Conservation (phyloP, 1,284 basidiomycete genomes). For the Peniophora sp. region DNA sequence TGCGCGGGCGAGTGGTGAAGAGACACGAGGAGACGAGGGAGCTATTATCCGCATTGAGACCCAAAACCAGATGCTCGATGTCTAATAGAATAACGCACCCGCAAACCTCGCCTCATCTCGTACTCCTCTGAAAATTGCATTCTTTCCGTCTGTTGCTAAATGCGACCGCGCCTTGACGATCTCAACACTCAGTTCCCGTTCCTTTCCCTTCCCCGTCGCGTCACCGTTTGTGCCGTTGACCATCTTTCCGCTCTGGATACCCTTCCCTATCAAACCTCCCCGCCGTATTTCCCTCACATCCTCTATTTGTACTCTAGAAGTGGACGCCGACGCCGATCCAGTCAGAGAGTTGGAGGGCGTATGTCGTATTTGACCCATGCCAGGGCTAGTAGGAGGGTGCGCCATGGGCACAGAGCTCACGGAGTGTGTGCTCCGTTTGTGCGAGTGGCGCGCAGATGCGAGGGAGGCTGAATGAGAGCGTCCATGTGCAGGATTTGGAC, state of each 20-base stretch:
- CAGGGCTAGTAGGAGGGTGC: conserved; percentile 72
- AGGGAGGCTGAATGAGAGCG: conserved; percentile 15
- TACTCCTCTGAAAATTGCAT: not conserved
- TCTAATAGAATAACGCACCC: conserved; percentile 13
- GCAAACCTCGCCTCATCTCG: conserved; percentile 6
- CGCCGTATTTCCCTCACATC: conserved; percentile 10
- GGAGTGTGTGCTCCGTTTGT: conserved; percentile 65
- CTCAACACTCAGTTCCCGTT: not conserved
- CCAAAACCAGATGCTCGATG: not conserved
- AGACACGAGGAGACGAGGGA: conserved; percentile 20
- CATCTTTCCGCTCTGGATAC: not conserved
- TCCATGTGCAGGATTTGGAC: conserved; percentile 17
- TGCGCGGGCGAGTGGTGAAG: conserved; percentile 45
- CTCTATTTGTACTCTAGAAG: not conserved
- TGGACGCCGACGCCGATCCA: not conserved
- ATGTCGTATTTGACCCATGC: conserved; percentile 23
- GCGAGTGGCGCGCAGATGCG: conserved; percentile 28
- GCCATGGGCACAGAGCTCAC: conserved; percentile 70
- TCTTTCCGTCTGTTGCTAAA: not conserved
- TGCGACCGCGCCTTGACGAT: not conserved
- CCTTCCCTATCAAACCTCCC: conserved; percentile 33
- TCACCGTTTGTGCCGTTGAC: not conserved
- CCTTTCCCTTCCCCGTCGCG: not conserved
- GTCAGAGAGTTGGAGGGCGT: not conserved
- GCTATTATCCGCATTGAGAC: not conserved